Evolutionary conservation across 345 rosid species (phyloP).

Genomic region (Reutealis trisperma): DNA sequence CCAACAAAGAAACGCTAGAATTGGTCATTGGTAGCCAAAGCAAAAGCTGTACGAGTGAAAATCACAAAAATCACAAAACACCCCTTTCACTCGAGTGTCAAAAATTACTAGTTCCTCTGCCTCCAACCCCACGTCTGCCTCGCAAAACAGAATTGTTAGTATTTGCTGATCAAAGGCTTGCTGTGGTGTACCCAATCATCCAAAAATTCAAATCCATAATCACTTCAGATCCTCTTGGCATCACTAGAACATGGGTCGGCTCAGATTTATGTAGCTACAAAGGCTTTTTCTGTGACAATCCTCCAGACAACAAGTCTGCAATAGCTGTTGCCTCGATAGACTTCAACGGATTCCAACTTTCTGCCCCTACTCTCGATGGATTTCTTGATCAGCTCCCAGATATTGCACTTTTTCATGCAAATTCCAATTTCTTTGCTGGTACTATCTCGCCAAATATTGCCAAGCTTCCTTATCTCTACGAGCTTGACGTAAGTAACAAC

Average conservation of each 20-base stretch:
- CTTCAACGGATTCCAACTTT: constrained; percentile 80
- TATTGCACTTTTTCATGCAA: constrained; percentile 82
- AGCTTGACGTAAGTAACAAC: constrained; percentile 85
- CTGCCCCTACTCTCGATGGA: constrained; percentile 72
- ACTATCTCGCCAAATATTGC: constrained; percentile 51
- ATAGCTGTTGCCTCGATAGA: constrained; percentile 74
- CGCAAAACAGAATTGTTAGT: constrained; percentile 26
- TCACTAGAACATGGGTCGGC: constrained; percentile 76
- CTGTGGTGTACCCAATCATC: constrained; percentile 65
- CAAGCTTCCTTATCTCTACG: constrained; percentile 73
- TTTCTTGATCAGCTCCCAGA: constrained; percentile 75
- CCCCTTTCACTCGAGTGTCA: constrained; percentile 25
- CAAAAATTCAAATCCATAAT: constrained; percentile 71
- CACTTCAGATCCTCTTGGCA: constrained; percentile 65
- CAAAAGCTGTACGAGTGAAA: constrained; percentile 23
- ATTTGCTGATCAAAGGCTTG: constrained; percentile 71
- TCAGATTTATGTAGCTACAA: constrained; percentile 70
- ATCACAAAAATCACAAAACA: constrained; percentile 11
- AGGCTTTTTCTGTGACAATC: constrained; percentile 81
- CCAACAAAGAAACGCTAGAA: constrained; percentile 7
- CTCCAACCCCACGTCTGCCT: constrained; percentile 22
- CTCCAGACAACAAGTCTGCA: constrained; percentile 80
- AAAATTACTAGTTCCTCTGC: constrained; percentile 10
- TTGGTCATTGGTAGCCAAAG: background rate
- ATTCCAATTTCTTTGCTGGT: constrained; percentile 77